These are phyloP conservation scores for Gaertneriomyces semiglobifer DNA, from an alignment of 192 early-diverging fungal genomes.

Conservation along the genomic window DNA sequence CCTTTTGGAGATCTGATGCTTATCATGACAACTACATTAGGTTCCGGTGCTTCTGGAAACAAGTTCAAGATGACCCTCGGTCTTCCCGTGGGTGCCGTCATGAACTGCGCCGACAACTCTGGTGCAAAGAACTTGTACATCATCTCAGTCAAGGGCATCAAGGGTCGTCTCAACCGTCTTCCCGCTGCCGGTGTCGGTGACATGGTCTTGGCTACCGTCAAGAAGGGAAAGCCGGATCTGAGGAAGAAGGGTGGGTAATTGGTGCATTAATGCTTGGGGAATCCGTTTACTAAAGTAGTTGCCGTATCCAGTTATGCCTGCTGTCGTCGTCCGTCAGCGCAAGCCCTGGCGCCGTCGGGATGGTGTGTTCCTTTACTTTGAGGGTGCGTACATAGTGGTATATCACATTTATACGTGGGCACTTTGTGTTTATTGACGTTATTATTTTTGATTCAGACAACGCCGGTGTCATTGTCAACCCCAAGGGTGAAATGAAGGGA, in stretches of 20 bases:
- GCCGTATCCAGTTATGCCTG: slow-evolving; percentile 78
- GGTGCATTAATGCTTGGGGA: neutral
- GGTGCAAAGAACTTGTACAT: slow-evolving; percentile 99
- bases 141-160: slow-evolving; percentile 94
- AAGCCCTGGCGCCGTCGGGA: slow-evolving; percentile 99
- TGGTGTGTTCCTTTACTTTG: slow-evolving; percentile 99
- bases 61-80: slow-evolving; percentile 99
- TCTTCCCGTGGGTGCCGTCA: slow-evolving; percentile 92
- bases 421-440: too few species aligned
- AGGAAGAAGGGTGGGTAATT: slow-evolving; percentile 90
- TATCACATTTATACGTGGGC: too few species aligned
- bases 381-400: slow-evolving; percentile 44
- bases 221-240: slow-evolving; percentile 99
- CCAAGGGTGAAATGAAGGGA: slow-evolving; percentile 99
- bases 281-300: too few species aligned
- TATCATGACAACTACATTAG: too few species aligned
- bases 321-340: slow-evolving; percentile 98
- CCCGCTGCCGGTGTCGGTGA: slow-evolving; percentile 98
- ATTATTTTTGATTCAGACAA: slow-evolving; percentile 66
- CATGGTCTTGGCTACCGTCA: slow-evolving; percentile 99
- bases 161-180: slow-evolving; percentile 94
- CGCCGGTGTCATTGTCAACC: slow-evolving; percentile 99
- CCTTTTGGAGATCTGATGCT: too few species aligned
- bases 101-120: slow-evolving; percentile 99
- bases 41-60: slow-evolving; percentile 64